Evolutionary conservation across 192 early-diverging fungal genomes (phyloP).

Genomic region (Mycoemilia scoparia): DNA sequence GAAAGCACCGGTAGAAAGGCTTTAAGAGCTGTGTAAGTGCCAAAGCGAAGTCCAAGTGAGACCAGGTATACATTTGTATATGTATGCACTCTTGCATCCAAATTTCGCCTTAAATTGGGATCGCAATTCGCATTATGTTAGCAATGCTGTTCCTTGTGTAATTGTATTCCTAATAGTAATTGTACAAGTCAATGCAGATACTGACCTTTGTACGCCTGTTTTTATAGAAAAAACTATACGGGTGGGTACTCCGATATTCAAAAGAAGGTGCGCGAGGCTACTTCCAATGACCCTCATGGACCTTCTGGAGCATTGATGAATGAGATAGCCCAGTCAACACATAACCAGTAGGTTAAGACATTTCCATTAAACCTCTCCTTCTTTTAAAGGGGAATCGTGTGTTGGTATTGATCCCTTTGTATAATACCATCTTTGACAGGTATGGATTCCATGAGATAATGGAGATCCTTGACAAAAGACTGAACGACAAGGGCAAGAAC

Average conservation of each 20-base stretch:
- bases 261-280: slow-evolving; percentile 73
- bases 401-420: background rate
- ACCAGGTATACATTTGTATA: no score
- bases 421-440: slow-evolving; percentile 21
- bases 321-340: slow-evolving; percentile 69
- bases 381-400: background rate
- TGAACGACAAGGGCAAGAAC: slow-evolving; percentile 94
- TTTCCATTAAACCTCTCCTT: no score
- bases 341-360: slow-evolving; percentile 68
- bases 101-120: no score
- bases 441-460: slow-evolving; percentile 88
- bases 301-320: slow-evolving; percentile 61
- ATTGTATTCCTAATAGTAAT: no score
- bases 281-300: slow-evolving; percentile 59
- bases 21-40: no score
- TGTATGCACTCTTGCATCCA: no score
- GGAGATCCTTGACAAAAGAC: slow-evolving; percentile 92
- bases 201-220: no score
- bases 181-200: no score
- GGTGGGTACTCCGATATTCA: slow-evolving; percentile 85
- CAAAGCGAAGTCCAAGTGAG: no score
- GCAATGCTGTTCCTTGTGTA: no score
- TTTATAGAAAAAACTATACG: slow-evolving; percentile 72
- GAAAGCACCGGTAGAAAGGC: no score
- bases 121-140: no score